Evolutionary conservation across 306 rosid genomes (phyloP).

Genomic region (Crotalaria pallida): DNA sequence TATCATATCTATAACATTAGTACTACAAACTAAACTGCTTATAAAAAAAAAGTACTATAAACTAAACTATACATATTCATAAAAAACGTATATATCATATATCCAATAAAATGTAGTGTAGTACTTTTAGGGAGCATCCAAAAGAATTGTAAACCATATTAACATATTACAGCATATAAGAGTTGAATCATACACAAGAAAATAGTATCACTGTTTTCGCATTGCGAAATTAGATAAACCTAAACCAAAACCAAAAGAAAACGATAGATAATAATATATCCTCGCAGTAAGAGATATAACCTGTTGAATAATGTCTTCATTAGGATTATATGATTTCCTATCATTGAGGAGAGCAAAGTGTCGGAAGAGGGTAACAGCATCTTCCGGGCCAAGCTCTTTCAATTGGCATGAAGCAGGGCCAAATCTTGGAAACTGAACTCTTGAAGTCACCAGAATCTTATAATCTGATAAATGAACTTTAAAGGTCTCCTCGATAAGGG

Average conservation of each 20-base stretch:
- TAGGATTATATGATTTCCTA: background rate
- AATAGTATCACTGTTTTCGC: background rate
- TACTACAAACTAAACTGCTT: too few relatives aligned
- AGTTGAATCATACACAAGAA: too few relatives aligned
- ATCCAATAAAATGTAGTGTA: too few relatives aligned
- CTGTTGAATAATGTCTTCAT: constrained; percentile 18
- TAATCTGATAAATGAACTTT: constrained; percentile 1
- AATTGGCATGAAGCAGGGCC: background rate
- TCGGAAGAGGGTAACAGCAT: constrained; percentile 38
- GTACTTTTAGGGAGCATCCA: too few relatives aligned
- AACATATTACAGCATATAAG: too few relatives aligned
- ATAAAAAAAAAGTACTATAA: too few relatives aligned
- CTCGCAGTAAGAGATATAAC: constrained; percentile 8
- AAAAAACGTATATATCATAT: too few relatives aligned
- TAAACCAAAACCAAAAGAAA: background rate
- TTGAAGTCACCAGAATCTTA: constrained; percentile 53
- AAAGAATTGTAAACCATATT: too few relatives aligned
- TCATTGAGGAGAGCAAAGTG: constrained; percentile 26
- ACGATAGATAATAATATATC: background rate
- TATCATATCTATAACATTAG: too few relatives aligned
- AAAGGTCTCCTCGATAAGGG: constrained; percentile 23
- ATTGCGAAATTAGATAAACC: background rate
- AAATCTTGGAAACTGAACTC: constrained; percentile 31
- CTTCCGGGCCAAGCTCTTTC: background rate
- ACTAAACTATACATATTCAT: too few relatives aligned